Evolutionary conservation across 441 rosid species (phyloP).

Genomic region (Croton laevigatus): DNA sequence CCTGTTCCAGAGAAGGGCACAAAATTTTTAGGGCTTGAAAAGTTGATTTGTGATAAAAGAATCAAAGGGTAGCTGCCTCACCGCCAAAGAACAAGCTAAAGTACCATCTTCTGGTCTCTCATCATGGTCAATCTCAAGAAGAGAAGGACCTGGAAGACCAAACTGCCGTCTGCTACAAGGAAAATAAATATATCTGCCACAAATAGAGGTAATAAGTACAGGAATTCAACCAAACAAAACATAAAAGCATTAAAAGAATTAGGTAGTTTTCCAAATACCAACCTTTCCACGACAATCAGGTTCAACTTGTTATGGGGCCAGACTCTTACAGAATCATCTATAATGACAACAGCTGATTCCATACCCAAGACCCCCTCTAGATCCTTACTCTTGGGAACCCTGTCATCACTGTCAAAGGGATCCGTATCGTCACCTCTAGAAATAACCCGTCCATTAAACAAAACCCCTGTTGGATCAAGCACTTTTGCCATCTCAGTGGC

Average conservation of each 20-base stretch:
- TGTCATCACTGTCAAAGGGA: conserved; percentile 75
- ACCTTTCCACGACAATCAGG: conserved; percentile 94
- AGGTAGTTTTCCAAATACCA: conserved; percentile 4
- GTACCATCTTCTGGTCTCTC: conserved; percentile 98
- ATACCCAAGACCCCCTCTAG: conserved; percentile 97
- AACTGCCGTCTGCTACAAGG: conserved; percentile 97
- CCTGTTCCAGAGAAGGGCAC: conserved; percentile 42
- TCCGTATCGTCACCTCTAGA: conserved; percentile 97
- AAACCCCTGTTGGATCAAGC: conserved; percentile 82
- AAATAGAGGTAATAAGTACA: conserved; percentile 5
- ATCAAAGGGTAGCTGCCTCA: conserved; percentile 36
- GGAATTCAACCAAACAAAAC: background rate
- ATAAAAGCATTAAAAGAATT: conserved; percentile 1
- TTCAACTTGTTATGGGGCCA: conserved; percentile 96
- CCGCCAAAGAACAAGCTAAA: conserved; percentile 88
- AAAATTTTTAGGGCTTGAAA: conserved; percentile 5
- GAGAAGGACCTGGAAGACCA: conserved; percentile 95
- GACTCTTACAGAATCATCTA: conserved; percentile 95
- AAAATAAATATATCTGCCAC: conserved; percentile 86
- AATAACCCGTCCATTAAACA: conserved; percentile 92
- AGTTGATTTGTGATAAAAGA: conserved; percentile 1
- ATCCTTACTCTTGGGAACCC: conserved; percentile 96
- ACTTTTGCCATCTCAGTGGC: conserved; percentile 99
- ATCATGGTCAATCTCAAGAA: conserved; percentile 95
- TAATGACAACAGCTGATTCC: conserved; percentile 94